Evolutionary conservation across 139 green algal species (phyloP), one percentile per base, ranked within the genome.

Genomic region (Coelastrella sp.): DNA sequence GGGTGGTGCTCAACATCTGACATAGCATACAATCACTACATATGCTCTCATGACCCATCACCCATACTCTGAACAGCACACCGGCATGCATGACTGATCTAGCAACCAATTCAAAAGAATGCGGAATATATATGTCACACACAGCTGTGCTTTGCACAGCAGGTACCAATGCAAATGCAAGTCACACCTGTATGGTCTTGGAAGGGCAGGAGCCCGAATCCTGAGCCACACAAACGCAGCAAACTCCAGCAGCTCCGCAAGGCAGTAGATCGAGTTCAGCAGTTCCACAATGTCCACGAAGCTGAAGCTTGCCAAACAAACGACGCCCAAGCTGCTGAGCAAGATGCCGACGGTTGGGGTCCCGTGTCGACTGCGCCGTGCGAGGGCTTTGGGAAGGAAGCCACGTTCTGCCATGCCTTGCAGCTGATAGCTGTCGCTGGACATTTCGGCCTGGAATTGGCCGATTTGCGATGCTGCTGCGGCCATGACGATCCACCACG

Each of bases 401-500:
- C 98, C 98, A 5, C 98, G 93, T 94, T 99, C 97, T 0, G 97
- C 97, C 98, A 99, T 99, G 91, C 98, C 98, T 66, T 94, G 90
- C 14, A 97, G 85, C 93, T 99, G 97, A 93, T 97, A 99, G 54
- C 92, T 95, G 93, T 99, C 98, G 14, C 90, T 97, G 79, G 93
- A 96, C 98, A 99, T 99, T 93, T 99, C 98, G 0, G 98, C 98
- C 86, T 98, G 95, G 92, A 98, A 99, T 92, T 98, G 97, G 0
- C 98, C 98, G 65, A 99, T 94, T 92, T 99, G 98, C 56, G 93
- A 97, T 65, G 97, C 94, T 8, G 96, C 97, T 0, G 98, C 97
- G 0, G 98, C 96, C 10, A 96, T 91, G 0, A 98, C 91, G 13
- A 99, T 92, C 96, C 96, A 98, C 90, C 92, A 96, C 0, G 90